Conservation (phyloP, 140 eudicot genomes). For the Ambrosia hybrid region DNA sequence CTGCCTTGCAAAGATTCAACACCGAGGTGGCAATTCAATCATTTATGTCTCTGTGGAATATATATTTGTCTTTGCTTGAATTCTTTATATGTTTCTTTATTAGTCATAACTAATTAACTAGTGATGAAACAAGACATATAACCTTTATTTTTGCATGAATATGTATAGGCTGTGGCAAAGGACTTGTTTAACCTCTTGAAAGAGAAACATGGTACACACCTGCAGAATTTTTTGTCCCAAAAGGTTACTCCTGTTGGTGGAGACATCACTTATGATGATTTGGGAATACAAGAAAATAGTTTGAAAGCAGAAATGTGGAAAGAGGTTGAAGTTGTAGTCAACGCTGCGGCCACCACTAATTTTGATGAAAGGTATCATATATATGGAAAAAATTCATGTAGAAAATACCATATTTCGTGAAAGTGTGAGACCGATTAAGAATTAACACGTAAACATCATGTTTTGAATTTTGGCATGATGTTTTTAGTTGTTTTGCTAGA, state of each 20-base stretch:
- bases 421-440: too few relatives aligned
- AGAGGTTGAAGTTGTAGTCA: constrained; percentile 38
- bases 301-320: constrained; percentile 33
- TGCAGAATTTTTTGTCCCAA: constrained; percentile 13
- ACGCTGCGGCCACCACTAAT: constrained; percentile 46
- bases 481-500: too few relatives aligned
- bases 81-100: neutral
- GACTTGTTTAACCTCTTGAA: constrained; percentile 18
- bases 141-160: neutral
- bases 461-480: too few relatives aligned
- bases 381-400: too few relatives aligned
- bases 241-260: constrained; percentile 34
- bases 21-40: neutral
- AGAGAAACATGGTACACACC: constrained; percentile 25
- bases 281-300: constrained; percentile 28
- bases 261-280: constrained; percentile 31
- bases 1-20: constrained; percentile 3
- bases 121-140: neutral
- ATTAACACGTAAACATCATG: too few relatives aligned
- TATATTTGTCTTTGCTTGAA: too few relatives aligned
- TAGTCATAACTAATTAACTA: neutral
- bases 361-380: constrained; percentile 17
- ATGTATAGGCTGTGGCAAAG: constrained; percentile 2
- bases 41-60: too few relatives aligned
- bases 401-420: too few relatives aligned